phyloP scores from a whole-genome alignment of 108 stramenopile species.

The Nitzschia putrida region DNA sequence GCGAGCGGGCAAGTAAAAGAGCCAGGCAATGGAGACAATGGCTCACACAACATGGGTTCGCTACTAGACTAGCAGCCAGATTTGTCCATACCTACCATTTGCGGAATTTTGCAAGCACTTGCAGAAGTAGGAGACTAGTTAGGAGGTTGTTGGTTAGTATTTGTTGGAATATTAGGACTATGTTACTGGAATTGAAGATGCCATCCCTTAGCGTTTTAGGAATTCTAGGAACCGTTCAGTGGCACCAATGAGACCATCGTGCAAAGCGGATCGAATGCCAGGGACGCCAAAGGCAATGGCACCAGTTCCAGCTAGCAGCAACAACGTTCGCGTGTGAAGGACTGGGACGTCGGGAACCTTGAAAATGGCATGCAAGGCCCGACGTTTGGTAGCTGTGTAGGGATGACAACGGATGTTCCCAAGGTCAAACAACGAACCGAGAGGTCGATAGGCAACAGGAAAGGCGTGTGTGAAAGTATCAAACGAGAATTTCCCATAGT shows the following conservation, averaged over 20 bases:
- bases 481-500: slow-evolving; percentile 71
- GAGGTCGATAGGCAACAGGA: slow-evolving; percentile 31
- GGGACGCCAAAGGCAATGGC: neutral
- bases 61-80: no score
- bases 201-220: neutral
- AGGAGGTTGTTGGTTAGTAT: no score
- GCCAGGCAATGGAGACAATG: no score
- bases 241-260: neutral
- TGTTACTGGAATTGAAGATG: no score
- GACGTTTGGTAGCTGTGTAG: slow-evolving; percentile 24
- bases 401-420: slow-evolving; percentile 40
- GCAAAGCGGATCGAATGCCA: neutral
- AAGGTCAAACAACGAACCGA: slow-evolving; percentile 18
- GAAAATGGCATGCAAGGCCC: neutral
- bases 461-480: slow-evolving; percentile 73
- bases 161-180: no score
- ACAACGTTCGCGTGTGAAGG: slow-evolving; percentile 8
- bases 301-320: neutral
- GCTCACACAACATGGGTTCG: no score
- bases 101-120: no score
- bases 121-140: no score
- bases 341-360: slow-evolving; percentile 23
- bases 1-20: no score
- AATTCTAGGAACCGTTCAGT: neutral
- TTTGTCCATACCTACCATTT: no score